Conservation (phyloP, 768 basidiomycete species). For the Mycena venus region DNA sequence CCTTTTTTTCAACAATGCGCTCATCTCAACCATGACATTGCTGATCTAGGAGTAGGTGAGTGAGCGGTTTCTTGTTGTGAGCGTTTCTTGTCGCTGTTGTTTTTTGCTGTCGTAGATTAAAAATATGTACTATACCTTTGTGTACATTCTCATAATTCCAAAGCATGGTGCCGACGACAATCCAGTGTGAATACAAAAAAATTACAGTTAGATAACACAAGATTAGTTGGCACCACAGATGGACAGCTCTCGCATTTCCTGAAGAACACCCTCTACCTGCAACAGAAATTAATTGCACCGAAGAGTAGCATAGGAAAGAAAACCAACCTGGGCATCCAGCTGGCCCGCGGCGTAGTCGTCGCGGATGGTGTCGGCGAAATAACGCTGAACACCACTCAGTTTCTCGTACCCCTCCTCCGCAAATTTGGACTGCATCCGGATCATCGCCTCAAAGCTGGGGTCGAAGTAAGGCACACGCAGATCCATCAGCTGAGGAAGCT, state of each 20-base stretch:
- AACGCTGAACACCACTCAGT: conserved; percentile 93
- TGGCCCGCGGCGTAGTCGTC: conserved; percentile 98
- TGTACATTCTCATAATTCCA: background rate
- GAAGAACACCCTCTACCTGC: conserved; percentile 95
- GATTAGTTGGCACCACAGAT: conserved; percentile 83
- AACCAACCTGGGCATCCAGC: conserved; percentile 88
- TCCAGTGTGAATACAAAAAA: conserved; percentile 20
- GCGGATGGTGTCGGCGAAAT: conserved; percentile 89
- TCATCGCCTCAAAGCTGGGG: conserved; percentile 99
- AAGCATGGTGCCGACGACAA: background rate
- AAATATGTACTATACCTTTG: background rate
- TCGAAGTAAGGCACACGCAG: conserved; percentile 98
- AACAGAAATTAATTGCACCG: background rate
- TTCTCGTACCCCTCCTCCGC: conserved; percentile 99
- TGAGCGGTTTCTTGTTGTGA: conserved; percentile 9
- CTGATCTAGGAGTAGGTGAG: conserved; percentile 20
- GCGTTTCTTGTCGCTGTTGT: background rate
- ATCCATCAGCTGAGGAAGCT: conserved; percentile 93
- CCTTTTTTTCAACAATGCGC: background rate
- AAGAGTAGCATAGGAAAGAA: background rate
- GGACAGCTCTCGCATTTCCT: conserved; percentile 96
- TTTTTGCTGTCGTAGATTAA: conserved; percentile 12
- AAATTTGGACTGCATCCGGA: conserved; percentile 96
- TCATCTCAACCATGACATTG: background rate
- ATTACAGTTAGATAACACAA: conserved; percentile 5